A percentile compares a stretch with the other conserved stretches of the same genome.
These are phyloP conservation scores for Diaporthe sp. DNA, from an alignment of 2,329 filamentous ascomycete genomes.

Conservation along the genomic window DNA sequence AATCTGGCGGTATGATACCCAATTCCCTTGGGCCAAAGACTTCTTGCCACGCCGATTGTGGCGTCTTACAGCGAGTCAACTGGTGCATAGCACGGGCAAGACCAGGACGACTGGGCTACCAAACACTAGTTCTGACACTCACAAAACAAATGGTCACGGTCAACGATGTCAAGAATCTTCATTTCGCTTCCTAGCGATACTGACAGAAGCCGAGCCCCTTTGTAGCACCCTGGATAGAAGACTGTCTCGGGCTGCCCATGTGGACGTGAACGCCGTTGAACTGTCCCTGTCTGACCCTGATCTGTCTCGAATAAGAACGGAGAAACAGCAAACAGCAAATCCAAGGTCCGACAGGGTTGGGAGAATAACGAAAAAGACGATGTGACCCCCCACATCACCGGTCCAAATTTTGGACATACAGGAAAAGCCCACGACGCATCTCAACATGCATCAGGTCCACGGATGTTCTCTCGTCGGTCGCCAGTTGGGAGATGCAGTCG, in stretches of 20 bases:
- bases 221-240: not conserved
- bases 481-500: not conserved
- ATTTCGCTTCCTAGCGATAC: constrained; percentile 13
- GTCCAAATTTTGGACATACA: not conserved
- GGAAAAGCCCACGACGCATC: not conserved
- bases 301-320: constrained; percentile 1
- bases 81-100: not conserved
- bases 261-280: constrained; percentile 6
- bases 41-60: not conserved
- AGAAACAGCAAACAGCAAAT: not conserved
- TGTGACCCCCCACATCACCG: too few relatives aligned
- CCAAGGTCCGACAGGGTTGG: not conserved
- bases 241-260: constrained; percentile 23
- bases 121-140: not conserved
- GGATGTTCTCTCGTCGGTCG: not conserved
- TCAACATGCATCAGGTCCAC: not conserved
- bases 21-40: not conserved
- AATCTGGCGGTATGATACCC: not conserved
- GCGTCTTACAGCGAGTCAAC: not conserved
- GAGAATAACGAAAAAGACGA: not conserved
- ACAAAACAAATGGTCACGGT: not conserved
- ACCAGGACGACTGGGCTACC: not conserved
- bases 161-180: not conserved
- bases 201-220: not conserved
- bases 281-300: constrained; percentile 13